phyloP scores from a whole-genome alignment of 345 rosid species.

The Anastatica hierochuntica region DNA sequence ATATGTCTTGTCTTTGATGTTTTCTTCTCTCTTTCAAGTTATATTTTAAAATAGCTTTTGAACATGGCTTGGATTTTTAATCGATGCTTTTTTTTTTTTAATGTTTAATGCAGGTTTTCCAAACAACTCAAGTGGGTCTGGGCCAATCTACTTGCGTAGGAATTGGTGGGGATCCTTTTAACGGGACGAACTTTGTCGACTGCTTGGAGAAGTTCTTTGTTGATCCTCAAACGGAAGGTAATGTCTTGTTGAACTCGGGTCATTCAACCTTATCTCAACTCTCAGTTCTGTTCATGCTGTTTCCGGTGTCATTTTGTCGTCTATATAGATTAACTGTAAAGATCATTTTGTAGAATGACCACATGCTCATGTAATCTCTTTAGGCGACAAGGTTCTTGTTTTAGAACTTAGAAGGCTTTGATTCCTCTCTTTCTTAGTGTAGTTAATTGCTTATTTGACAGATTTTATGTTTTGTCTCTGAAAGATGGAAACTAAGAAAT shows the following conservation, averaged over 20 bases:
- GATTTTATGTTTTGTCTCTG: neutral
- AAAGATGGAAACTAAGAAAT: constrained; percentile 10
- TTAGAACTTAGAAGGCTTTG: neutral
- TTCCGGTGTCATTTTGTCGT: neutral
- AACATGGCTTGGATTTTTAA: neutral
- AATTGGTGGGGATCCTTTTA: constrained; percentile 96
- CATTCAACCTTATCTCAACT: neutral
- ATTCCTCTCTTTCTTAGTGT: neutral
- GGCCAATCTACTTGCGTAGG: constrained; percentile 97
- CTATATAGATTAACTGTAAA: neutral
- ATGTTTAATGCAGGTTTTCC: constrained; percentile 58
- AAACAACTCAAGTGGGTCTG: constrained; percentile 91
- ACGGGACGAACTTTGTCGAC: constrained; percentile 93
- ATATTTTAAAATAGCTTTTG: neutral
- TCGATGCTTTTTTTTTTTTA: neutral
- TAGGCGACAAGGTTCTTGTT: constrained; percentile 1
- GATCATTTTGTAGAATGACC: neutral
- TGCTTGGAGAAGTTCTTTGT: constrained; percentile 67
- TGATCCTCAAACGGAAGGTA: constrained; percentile 98
- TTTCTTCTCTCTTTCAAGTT: neutral
- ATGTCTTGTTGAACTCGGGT: neutral
- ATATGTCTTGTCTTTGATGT: neutral
- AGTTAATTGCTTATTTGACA: neutral
- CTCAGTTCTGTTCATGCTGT: neutral
- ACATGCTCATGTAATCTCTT: neutral